phyloP scores from a whole-genome alignment of 768 basidiomycete species.

The Pluteus cervinus region DNA sequence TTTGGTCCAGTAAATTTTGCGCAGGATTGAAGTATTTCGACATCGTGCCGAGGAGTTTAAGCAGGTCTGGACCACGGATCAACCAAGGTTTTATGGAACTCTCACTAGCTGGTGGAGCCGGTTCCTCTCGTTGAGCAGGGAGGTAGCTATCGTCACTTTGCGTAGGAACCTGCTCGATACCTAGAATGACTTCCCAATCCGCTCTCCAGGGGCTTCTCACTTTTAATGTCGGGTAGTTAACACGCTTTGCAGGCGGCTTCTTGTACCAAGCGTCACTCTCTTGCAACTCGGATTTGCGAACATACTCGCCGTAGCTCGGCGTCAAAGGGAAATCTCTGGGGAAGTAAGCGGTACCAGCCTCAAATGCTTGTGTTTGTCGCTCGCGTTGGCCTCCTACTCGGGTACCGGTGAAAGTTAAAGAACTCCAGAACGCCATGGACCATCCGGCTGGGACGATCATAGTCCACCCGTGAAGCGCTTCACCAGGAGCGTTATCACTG shows the following conservation, averaged over 20 bases:
- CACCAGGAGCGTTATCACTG: constrained; percentile 20
- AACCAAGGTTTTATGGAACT: constrained; percentile 53
- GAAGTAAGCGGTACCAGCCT: constrained; percentile 69
- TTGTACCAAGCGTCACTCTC: constrained; percentile 65
- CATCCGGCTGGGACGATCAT: constrained; percentile 84
- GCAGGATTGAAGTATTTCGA: constrained; percentile 33
- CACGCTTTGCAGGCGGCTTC: constrained; percentile 84
- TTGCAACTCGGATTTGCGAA: constrained; percentile 39
- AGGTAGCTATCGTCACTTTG: constrained; percentile 29
- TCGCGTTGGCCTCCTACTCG: constrained; percentile 85
- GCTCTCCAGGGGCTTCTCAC: constrained; percentile 69
- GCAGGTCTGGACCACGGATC: constrained; percentile 49
- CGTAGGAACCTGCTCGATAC: constrained; percentile 21
- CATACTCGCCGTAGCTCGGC: constrained; percentile 44
- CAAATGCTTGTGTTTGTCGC: constrained; percentile 73
- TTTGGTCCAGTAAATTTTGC: constrained; percentile 39
- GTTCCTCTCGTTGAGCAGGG: constrained; percentile 52
- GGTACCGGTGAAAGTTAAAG: constrained; percentile 77
- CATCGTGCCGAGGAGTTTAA: constrained; percentile 36
- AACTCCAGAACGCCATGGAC: constrained; percentile 85
- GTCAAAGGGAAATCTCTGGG: constrained; percentile 77
- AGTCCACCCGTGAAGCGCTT: constrained; percentile 78
- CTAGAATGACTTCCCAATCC: constrained; percentile 73
- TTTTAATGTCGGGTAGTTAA: constrained; percentile 60
- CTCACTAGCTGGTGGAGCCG: constrained; percentile 16